Evolutionary conservation across 495 filamentous ascomycete genomes (phyloP), one percentile per base, ranked within the genome.

Genomic region (Hypoxylon cercidicola): DNA sequence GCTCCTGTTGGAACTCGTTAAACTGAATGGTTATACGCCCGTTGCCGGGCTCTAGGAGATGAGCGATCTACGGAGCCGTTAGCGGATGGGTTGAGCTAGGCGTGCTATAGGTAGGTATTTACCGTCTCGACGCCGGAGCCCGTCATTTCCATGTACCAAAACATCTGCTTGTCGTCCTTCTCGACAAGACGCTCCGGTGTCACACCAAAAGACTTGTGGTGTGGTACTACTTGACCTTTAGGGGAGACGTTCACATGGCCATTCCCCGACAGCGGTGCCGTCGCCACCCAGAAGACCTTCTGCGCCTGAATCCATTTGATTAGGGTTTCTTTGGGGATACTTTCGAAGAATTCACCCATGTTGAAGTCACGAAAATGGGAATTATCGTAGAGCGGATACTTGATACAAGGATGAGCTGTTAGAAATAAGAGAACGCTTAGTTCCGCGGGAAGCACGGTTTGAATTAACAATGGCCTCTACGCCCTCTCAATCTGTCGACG

Each of bases 81-180:
- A 28, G 25, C 25, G 3, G 25, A 28, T 28, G 25, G 25, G 25
- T 3, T 28, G 25, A 3, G 25, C 7, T 7, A 7, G 25, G 7
- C 7, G 7, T 28, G 25, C 25, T 28, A 28, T 7, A 28, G 7
- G 3, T 28, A 7, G n/a, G n/a, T n/a, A 3, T 28, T 28, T 44
- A 93, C 86, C 0, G 89, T 93, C 72, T 93, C 90, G 53, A 73
- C 80, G 2, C 90, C 90, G 21, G 84, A 88, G 6, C 90, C 90
- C 0, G 86, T 90, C 44, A 85, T 78, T 58, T 93, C 90, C 37
- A 93, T 63, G 64, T 92, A 93, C 66, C 86, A 90, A 39, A 85
- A 88, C 6, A 79, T 79, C 49, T 82, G 86, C 13, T 79, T 73
- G 52, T 81, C 73, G 39, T 28, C 25, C 25, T 28, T 28, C 7